Evolutionary conservation across 192 early-diverging fungal genomes (phyloP).

Genomic region (Coemansia sp.): DNA sequence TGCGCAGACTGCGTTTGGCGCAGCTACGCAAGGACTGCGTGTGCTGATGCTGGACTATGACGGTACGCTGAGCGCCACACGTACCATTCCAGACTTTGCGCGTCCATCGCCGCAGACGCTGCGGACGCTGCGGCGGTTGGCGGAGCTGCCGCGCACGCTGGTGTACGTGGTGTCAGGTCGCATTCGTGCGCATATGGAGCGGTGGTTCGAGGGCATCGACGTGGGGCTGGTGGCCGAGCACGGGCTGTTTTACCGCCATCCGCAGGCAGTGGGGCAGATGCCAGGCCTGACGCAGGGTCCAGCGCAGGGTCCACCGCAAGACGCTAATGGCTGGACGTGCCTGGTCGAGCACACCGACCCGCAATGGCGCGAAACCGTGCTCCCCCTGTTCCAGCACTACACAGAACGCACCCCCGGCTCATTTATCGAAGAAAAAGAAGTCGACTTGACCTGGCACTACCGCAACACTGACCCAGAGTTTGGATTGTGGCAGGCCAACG

Average conservation of each 20-base stretch:
- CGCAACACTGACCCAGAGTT: slow-evolving; percentile 93
- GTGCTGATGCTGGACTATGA: slow-evolving; percentile 96
- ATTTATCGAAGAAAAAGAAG: slow-evolving; percentile 99
- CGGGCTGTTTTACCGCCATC: slow-evolving; percentile 97
- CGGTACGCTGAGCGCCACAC: slow-evolving; percentile 85
- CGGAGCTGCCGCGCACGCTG: slow-evolving; percentile 77
- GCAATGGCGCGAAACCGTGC: slow-evolving; percentile 88
- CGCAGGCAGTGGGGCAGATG: slow-evolving; percentile 46
- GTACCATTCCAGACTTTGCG: slow-evolving; percentile 91
- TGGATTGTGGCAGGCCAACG: slow-evolving; percentile 97
- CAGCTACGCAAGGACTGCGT: slow-evolving; percentile 16
- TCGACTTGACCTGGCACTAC: slow-evolving; percentile 98
- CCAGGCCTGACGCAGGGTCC: slow-evolving; percentile 5
- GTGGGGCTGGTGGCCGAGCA: slow-evolving; percentile 97
- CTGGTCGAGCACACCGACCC: slow-evolving; percentile 88
- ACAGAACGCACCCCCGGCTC: slow-evolving; percentile 95
- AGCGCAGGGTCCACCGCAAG: slow-evolving; percentile 4
- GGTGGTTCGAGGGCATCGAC: slow-evolving; percentile 84
- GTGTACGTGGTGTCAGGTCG: slow-evolving; percentile 98
- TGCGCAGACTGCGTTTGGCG: slow-evolving; percentile 1
- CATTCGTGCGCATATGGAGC: slow-evolving; percentile 80
- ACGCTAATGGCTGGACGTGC: slow-evolving; percentile 69
- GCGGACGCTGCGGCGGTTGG: slow-evolving; percentile 66
- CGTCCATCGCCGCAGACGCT: slow-evolving; percentile 77
- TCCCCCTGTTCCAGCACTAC: slow-evolving; percentile 96